These are phyloP conservation scores for Sanchytrium tribonematis DNA, from an alignment of 371 early-diverging fungal genomes.

Conservation along the genomic window DNA sequence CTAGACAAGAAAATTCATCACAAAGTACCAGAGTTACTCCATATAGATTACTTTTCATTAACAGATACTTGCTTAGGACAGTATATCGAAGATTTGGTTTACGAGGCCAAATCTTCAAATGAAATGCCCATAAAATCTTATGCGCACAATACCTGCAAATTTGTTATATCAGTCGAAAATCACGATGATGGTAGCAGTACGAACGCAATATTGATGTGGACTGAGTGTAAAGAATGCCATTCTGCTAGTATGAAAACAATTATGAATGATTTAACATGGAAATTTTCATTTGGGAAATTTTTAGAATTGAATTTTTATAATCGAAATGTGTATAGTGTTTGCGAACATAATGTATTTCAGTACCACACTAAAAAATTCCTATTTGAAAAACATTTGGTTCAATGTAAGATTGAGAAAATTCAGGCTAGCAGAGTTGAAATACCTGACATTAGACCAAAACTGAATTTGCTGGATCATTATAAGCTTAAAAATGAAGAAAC, in stretches of 20 bases:
- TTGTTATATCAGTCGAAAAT: background rate
- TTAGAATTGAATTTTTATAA: slow-evolving; percentile 57
- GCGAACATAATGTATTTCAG: slow-evolving; percentile 44
- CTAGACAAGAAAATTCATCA: slow-evolving; percentile 37
- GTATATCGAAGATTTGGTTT: slow-evolving; percentile 51
- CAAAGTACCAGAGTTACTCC: slow-evolving; percentile 32
- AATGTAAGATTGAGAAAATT: slow-evolving; percentile 41
- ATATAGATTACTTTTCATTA: slow-evolving; percentile 45
- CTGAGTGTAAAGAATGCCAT: slow-evolving; percentile 39
- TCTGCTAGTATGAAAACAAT: slow-evolving; percentile 35
- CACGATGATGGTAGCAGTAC: background rate
- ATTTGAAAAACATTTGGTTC: slow-evolving; percentile 33
- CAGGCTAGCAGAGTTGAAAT: slow-evolving; percentile 42
- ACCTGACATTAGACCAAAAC: slow-evolving; percentile 28
- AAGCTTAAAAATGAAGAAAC: slow-evolving; percentile 29
- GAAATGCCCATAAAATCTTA: slow-evolving; percentile 27
- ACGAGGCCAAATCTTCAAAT: slow-evolving; percentile 24
- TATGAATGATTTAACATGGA: slow-evolving; percentile 59
- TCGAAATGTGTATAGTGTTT: slow-evolving; percentile 32
- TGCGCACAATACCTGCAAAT: background rate
- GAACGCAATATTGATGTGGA: slow-evolving; percentile 52
- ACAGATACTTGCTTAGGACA: slow-evolving; percentile 59
- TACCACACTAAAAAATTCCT: slow-evolving; percentile 49
- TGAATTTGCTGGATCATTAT: slow-evolving; percentile 11
- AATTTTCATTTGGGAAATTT: slow-evolving; percentile 79